Percentiles rank a stretch among this genome's conserved stretches.
These are phyloP conservation scores for Lentinus brumalis DNA, from an alignment of 768 basidiomycete genomes.

Conservation along the genomic window DNA sequence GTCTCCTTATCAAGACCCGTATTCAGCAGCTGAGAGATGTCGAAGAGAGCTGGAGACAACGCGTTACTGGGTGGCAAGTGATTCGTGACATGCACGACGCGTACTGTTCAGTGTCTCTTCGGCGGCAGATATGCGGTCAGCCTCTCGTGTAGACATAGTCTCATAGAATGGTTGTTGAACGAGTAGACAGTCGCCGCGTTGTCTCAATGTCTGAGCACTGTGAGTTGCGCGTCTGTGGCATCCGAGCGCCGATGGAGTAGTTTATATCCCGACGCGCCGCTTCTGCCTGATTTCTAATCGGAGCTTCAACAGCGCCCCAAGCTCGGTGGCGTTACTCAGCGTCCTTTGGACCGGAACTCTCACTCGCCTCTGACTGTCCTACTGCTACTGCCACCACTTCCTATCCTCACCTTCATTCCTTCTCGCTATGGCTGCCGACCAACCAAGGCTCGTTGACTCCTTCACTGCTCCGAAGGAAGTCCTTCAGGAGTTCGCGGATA, in stretches of 20 bases:
- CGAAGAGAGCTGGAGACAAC: slow-evolving; percentile 63
- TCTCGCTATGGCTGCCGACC: slow-evolving; percentile 29
- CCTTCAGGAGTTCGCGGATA: slow-evolving; percentile 89
- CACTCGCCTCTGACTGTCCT: neutral
- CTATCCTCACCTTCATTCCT: neutral
- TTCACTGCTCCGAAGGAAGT: slow-evolving; percentile 94
- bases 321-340: slow-evolving; percentile 5
- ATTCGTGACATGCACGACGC: neutral
- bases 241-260: too few species aligned
- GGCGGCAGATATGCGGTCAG: slow-evolving; percentile 12
- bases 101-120: slow-evolving; percentile 21
- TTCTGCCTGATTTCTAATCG: neutral
- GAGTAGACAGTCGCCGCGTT: neutral
- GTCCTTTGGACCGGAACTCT: neutral
- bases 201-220: too few species aligned
- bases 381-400: neutral
- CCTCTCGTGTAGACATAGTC: slow-evolving; percentile 17
- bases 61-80: neutral
- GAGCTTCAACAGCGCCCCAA: neutral
- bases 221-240: too few species aligned
- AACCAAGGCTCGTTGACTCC: slow-evolving; percentile 69
- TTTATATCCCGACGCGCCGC: too few species aligned
- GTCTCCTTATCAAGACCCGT: slow-evolving; percentile 89
- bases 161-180: neutral
- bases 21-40: slow-evolving; percentile 86